These are phyloP conservation scores for Solanum okadae DNA, from an alignment of 257 asterid genomes.

Conservation along the genomic window DNA sequence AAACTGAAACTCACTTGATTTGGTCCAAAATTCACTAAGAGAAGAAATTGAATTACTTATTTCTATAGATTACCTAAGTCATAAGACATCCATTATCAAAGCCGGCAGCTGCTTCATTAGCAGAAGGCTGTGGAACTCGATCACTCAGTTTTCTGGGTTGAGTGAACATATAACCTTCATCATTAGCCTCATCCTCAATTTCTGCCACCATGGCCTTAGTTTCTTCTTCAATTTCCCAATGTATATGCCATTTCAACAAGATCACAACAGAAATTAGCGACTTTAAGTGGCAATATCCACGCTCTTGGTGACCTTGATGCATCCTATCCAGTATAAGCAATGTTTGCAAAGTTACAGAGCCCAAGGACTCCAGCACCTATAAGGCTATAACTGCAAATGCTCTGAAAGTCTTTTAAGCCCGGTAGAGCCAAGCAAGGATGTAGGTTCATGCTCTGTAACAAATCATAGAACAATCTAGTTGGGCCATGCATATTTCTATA, in stretches of 20 bases:
- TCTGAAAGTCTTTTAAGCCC: constrained; percentile 24
- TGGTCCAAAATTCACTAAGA: background rate
- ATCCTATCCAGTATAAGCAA: constrained; percentile 42
- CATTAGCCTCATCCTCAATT: constrained; percentile 71
- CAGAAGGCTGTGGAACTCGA: constrained; percentile 54
- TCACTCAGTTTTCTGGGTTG: constrained; percentile 64
- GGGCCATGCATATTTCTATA: background rate
- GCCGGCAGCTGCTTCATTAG: constrained; percentile 63
- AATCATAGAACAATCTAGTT: background rate
- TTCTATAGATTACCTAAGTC: constrained; percentile 33
- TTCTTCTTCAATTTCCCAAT: constrained; percentile 53
- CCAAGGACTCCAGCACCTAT: constrained; percentile 46
- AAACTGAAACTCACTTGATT: background rate
- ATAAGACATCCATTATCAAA: constrained; percentile 70
- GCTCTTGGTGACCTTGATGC: constrained; percentile 56
- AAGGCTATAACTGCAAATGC: constrained; percentile 19
- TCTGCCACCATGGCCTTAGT: constrained; percentile 72
- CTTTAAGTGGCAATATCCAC: constrained; percentile 69
- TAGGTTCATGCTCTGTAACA: background rate
- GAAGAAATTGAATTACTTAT: background rate
- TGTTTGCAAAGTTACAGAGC: constrained; percentile 26
- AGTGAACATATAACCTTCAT: constrained; percentile 64
- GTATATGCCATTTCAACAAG: constrained; percentile 62
- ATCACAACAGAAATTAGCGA: constrained; percentile 53
- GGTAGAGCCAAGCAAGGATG: constrained; percentile 6